These are phyloP conservation scores for Ceratopteris richardii DNA, from an alignment of 75 land plant species.

Conservation along the genomic window DNA sequence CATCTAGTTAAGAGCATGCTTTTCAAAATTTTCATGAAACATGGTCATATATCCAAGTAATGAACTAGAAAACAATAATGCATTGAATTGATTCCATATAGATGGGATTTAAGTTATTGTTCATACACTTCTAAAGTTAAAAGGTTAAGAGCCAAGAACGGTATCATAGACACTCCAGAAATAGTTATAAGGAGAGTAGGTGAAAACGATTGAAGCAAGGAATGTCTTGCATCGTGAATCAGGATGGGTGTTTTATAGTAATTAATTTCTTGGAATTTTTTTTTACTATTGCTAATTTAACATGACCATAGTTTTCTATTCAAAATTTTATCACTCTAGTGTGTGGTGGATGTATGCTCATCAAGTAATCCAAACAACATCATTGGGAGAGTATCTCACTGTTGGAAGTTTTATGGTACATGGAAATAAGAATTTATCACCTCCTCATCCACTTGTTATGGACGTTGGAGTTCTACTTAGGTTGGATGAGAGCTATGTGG, in stretches of 20 bases:
- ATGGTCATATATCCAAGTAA: too few species aligned
- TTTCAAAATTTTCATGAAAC: too few species aligned
- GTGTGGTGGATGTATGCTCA: conserved; percentile 99
- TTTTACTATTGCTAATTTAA: background rate
- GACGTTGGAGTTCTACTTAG: conserved; percentile 95
- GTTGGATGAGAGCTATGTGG: conserved; percentile 89
- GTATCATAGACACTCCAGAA: too few species aligned
- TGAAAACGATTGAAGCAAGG: too few species aligned
- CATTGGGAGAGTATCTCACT: conserved; percentile 96
- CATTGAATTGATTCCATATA: too few species aligned
- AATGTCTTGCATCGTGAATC: too few species aligned
- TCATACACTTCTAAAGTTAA: too few species aligned
- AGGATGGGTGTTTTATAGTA: conserved; percentile 97
- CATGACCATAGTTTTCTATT: background rate
- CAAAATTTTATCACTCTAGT: conserved; percentile 95
- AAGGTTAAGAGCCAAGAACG: too few species aligned
- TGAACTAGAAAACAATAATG: too few species aligned
- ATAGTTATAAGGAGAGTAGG: too few species aligned
- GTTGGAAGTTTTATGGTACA: conserved; percentile 98
- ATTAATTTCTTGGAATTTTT: conserved; percentile 14
- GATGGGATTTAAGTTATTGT: too few species aligned
- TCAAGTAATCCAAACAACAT: conserved; percentile 98
- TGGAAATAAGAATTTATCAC: conserved; percentile 90
- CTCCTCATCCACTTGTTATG: conserved; percentile 94
- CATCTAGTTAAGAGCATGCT: too few species aligned